phyloP scores from a whole-genome alignment of 2,329 filamentous ascomycete species.

The Botrytis pseudocinerea region DNA sequence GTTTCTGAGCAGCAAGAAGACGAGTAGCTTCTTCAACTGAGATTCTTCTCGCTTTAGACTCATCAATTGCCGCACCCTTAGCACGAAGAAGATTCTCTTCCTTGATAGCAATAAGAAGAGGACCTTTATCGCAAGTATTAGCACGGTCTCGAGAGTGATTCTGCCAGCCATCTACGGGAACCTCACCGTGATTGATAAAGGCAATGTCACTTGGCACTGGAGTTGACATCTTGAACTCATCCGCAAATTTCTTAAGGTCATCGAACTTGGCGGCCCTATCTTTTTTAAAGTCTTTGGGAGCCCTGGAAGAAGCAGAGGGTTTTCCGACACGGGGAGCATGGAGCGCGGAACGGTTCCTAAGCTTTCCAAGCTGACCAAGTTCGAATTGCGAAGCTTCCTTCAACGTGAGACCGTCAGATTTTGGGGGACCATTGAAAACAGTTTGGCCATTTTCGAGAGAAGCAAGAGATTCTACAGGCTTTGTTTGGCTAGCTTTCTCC shows the following conservation, averaged over 20 bases:
- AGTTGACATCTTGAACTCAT: background rate
- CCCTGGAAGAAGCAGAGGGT: background rate
- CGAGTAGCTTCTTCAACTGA: background rate
- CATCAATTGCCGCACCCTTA: background rate
- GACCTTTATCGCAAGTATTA: background rate
- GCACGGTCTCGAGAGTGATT: background rate
- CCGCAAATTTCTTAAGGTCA: background rate
- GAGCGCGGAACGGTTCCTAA: too few relatives aligned
- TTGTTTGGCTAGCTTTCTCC: background rate
- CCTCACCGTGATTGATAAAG: slow-evolving; percentile 5
- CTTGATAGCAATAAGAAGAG: background rate
- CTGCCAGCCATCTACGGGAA: background rate
- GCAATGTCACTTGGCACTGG: background rate
- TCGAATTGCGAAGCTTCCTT: background rate
- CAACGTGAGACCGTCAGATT: background rate
- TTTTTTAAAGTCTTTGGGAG: background rate
- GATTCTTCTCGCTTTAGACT: background rate
- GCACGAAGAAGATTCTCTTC: background rate
- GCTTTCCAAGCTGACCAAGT: background rate
- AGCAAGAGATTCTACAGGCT: background rate
- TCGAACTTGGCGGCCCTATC: background rate
- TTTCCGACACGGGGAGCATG: background rate
- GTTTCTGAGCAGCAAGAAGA: background rate
- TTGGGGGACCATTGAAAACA: background rate
- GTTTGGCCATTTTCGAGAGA: background rate